These are phyloP conservation scores for Neonectria faginata DNA, from an alignment of 2,329 filamentous ascomycete genomes.

Conservation along the genomic window DNA sequence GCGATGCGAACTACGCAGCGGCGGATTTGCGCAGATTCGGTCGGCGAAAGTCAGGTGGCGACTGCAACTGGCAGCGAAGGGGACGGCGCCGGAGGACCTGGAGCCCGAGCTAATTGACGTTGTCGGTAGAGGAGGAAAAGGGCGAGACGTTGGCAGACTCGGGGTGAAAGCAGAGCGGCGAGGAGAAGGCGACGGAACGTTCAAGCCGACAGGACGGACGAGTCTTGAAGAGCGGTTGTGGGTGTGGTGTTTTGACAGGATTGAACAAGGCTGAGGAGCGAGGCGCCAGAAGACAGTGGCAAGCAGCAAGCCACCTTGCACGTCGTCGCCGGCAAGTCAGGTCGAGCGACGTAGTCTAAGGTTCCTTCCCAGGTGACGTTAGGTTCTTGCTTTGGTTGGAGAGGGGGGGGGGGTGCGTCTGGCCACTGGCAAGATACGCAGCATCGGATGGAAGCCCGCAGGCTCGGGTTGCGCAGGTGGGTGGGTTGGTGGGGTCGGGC, in stretches of 20 bases:
- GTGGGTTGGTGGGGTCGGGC: neutral
- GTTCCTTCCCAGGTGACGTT: neutral
- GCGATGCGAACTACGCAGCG: conserved; percentile 3
- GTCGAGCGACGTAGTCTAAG: neutral
- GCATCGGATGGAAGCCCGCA: neutral
- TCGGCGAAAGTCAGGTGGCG: conserved; percentile 9
- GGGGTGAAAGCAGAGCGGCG: neutral
- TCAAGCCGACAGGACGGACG: neutral
- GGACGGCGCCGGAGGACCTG: neutral
- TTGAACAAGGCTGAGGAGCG: conserved; percentile 14
- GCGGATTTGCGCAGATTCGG: conserved; percentile 2
- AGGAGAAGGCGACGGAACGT: conserved; percentile 1
- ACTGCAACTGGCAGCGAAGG: neutral
- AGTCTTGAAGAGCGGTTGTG: conserved; percentile 6
- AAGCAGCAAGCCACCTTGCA: neutral
- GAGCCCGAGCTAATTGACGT: neutral
- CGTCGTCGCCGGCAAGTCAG: neutral
- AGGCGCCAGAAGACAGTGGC: conserved; percentile 8
- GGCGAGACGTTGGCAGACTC: neutral
- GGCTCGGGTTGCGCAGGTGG: neutral
- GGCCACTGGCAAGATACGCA: neutral
- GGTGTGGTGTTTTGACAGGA: neutral
- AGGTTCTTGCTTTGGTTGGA: neutral
- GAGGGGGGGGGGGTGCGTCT: neutral
- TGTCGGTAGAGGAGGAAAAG: neutral